Evolutionary conservation across 129 eudicot genomes (phyloP), one percentile per base, ranked within the genome.

Genomic region (Heracleum sosnowskyi): DNA sequence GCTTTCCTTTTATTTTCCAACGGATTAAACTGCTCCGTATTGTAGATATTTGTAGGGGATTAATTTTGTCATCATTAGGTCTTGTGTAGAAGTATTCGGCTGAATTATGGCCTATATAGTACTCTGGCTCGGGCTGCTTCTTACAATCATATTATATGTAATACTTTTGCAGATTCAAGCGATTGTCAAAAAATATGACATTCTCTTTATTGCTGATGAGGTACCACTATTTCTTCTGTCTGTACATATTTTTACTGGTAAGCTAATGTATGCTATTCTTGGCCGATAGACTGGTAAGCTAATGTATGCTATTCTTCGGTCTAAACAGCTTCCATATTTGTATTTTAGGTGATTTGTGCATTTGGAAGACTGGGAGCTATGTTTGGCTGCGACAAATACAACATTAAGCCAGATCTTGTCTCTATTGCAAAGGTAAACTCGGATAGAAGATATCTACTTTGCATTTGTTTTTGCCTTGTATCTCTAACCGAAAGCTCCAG

Each of bases 291-390:
- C 76, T 17, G 40, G 22, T 31, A 33, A 11, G 39, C 15, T 55
- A 24, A 22, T 55, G 37, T 7, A 37, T 10, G 26, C 75, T 3
- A 26, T 77, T 24, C 20, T 26, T 1, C 53, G 26, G 76, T 12
- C 36, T 42, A 12, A 42, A 15, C 13, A 15, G 29, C 74, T 34
- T 13, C 28, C 47, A 74, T 41, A 47, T 41, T 29, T 18, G 47
- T 55, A 37, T 81, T 81, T 29, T 73, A 89, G 93, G 98, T 95
- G 22, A 91, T 91, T 55, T 91, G 98, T 45, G 98, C 92, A 35
- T 95, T 95, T 80, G 98, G 98, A 79, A 91, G 98, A 86, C 96
- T 95, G 46, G 98, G 98, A 57, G 86, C 97, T 57, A 90, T 88
- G 97, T 95, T 95, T 78, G 98, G 98, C 53, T 91, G 90, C 82